A percentile compares a stretch with the other conserved stretches of the same genome.
Conservation (phyloP, 345 rosid genomes). For the Dipteronia dyeriana region DNA sequence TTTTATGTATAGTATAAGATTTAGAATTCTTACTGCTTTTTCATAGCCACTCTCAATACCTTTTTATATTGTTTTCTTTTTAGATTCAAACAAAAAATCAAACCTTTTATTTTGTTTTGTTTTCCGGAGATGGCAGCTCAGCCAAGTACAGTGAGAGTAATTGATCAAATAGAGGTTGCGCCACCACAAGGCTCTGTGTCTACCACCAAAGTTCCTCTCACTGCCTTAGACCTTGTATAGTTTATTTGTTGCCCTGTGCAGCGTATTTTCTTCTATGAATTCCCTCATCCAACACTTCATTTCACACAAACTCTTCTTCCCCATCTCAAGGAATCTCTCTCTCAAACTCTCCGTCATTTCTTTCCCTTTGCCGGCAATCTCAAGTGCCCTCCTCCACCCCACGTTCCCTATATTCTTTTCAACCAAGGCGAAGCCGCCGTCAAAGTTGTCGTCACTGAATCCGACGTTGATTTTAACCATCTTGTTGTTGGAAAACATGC, state of each 20-base stretch:
- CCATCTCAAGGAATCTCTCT: conserved; percentile 29
- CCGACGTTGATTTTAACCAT: conserved; percentile 24
- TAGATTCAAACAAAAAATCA: too few relatives aligned
- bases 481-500: conserved; percentile 20
- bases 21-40: too few relatives aligned
- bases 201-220: conserved; percentile 36
- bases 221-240: conserved; percentile 34
- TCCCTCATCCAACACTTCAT: conserved; percentile 22
- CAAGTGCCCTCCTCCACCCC: conserved; percentile 28
- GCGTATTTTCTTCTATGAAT: conserved; percentile 32
- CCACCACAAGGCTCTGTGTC: conserved; percentile 35
- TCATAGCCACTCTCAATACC: too few relatives aligned
- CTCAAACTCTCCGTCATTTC: conserved; percentile 28
- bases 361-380: conserved; percentile 35
- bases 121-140: not conserved
- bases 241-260: conserved; percentile 25
- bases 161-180: conserved; percentile 32
- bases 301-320: conserved; percentile 21
- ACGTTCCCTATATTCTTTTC: conserved; percentile 30
- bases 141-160: not conserved
- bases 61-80: too few relatives aligned
- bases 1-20: too few relatives aligned
- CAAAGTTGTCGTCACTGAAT: conserved; percentile 31
- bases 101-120: too few relatives aligned
- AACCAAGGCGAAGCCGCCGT: conserved; percentile 15